Conservation (phyloP, 106 monocot species). For the Vanilla planifolia region DNA sequence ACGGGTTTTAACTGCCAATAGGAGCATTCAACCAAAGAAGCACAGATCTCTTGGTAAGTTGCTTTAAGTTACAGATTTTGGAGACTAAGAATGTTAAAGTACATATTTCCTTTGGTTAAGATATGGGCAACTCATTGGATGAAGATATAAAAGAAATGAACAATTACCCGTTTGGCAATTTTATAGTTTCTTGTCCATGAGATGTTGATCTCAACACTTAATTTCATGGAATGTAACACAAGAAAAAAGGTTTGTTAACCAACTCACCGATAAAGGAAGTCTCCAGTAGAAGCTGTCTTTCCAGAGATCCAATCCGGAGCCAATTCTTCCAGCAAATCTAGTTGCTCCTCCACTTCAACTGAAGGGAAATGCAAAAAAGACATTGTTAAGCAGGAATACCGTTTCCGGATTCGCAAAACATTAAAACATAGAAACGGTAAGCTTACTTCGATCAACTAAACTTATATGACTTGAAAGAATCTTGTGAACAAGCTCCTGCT, state of each 20-base stretch:
- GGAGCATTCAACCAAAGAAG: too few relatives aligned
- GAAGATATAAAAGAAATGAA: too few relatives aligned
- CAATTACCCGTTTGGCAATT: too few relatives aligned
- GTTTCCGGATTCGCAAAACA: not conserved
- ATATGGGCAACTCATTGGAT: too few relatives aligned
- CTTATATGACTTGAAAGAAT: constrained; percentile 49
- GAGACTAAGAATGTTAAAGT: not conserved
- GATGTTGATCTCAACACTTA: not conserved
- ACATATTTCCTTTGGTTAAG: not conserved
- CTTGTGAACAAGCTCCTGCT: constrained; percentile 77
- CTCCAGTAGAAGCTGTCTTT: constrained; percentile 46
- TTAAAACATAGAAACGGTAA: not conserved
- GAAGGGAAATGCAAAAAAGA: not conserved
- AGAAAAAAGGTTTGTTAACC: not conserved
- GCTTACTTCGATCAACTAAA: constrained; percentile 67
- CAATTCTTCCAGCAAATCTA: constrained; percentile 65
- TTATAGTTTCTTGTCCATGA: too few relatives aligned
- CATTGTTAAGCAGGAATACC: not conserved
- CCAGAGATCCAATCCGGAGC: constrained; percentile 80
- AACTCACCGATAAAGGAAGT: constrained; percentile 56
- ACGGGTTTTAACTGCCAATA: not conserved
- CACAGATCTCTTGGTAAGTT: too few relatives aligned
- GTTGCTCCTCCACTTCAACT: constrained; percentile 89
- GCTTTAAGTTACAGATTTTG: not conserved
- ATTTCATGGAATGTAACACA: not conserved